These are phyloP conservation scores for Rhodamnia rubescens DNA, from an alignment of 345 rosid genomes.

Conservation along the genomic window DNA sequence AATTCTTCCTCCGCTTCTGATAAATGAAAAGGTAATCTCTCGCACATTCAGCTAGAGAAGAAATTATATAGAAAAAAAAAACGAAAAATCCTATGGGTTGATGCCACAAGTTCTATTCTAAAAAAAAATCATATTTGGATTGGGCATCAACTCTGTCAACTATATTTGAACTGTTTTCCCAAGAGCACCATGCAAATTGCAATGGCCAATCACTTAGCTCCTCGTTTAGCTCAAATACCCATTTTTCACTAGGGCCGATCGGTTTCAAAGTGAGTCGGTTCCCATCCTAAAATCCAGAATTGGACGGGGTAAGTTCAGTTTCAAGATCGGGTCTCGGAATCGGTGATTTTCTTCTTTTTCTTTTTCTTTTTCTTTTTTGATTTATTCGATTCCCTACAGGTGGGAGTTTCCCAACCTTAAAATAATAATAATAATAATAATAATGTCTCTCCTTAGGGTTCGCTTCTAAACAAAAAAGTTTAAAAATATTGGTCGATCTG, in stretches of 20 bases:
- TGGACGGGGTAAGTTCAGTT: neutral
- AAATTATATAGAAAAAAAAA: too few species aligned
- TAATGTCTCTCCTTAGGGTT: neutral
- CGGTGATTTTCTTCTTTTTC: rapidly evolving
- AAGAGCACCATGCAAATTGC: neutral
- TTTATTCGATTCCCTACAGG: neutral
- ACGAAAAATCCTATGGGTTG: too few species aligned
- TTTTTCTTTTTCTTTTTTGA: neutral
- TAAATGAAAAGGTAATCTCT: too few species aligned
- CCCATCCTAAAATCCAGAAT: neutral
- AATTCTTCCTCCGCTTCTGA: too few species aligned
- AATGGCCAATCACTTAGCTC: neutral
- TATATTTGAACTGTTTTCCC: too few species aligned
- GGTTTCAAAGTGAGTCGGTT: neutral
- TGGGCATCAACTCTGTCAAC: too few species aligned
- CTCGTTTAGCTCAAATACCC: neutral
- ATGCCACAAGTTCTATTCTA: too few species aligned
- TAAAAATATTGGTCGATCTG: rapidly evolving
- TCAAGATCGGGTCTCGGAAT: rapidly evolving
- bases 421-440: neutral
- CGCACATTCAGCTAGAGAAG: too few species aligned
- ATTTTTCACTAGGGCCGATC: too few species aligned
- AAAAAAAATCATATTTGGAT: too few species aligned
- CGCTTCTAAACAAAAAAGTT: rapidly evolving
- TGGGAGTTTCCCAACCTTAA: neutral